Conservation (phyloP, 768 basidiomycete genomes). For the Termitomyces heimii region DNA sequence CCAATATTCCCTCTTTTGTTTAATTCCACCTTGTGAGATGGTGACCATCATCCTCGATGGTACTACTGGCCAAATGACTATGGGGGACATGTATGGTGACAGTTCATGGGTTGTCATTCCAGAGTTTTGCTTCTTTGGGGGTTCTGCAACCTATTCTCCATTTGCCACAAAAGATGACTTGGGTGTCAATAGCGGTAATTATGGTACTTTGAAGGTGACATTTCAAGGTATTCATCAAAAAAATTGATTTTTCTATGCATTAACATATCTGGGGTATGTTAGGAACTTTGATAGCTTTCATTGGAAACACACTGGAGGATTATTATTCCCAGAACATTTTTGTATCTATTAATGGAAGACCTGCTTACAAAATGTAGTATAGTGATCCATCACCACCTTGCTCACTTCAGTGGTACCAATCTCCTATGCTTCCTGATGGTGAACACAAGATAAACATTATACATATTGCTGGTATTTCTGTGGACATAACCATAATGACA, state of each 20-base stretch:
- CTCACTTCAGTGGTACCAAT: conserved; percentile 1
- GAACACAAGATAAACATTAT: neutral
- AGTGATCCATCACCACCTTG: neutral
- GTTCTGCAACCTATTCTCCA: neutral
- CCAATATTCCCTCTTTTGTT: neutral
- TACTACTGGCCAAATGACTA: neutral
- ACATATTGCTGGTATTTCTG: neutral
- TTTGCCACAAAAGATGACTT: neutral
- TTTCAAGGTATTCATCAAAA: neutral
- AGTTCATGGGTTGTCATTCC: neutral
- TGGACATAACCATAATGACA: neutral
- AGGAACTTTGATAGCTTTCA: conserved; percentile 1
- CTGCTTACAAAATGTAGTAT: neutral
- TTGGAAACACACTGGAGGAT: neutral
- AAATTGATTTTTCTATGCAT: neutral
- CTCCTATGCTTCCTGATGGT: conserved; percentile 1
- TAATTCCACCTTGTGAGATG: neutral
- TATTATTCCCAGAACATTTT: neutral
- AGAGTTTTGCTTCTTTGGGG: neutral
- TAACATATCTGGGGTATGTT: neutral
- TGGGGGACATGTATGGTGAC: neutral
- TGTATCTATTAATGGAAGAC: neutral
- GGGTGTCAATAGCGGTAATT: neutral
- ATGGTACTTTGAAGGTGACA: neutral
- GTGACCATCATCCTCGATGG: no score